Conservation (phyloP, 352 stramenopile species). For the Phytophthora citrophthora region DNA sequence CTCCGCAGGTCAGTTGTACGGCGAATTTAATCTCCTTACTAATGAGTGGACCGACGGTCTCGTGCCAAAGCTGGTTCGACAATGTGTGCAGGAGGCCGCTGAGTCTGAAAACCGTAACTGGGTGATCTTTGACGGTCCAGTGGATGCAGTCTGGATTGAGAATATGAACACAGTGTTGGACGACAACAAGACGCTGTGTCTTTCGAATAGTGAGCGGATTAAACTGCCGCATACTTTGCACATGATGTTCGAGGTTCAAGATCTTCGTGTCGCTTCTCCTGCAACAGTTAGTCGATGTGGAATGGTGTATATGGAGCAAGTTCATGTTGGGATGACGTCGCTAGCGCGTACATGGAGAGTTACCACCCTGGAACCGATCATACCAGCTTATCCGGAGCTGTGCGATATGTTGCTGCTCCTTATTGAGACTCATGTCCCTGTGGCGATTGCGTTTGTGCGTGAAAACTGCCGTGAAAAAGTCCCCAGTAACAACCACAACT, state of each 20-base stretch:
- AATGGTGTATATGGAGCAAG: conserved; percentile 94
- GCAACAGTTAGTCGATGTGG: conserved; percentile 90
- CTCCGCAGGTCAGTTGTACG: conserved; percentile 95
- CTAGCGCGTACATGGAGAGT: conserved; percentile 79
- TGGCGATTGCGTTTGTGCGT: conserved; percentile 88
- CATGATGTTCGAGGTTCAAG: conserved; percentile 95
- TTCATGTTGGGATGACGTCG: conserved; percentile 81
- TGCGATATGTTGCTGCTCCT: conserved; percentile 73
- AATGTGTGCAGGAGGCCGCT: conserved; percentile 81
- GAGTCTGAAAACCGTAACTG: conserved; percentile 90
- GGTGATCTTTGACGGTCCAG: conserved; percentile 91
- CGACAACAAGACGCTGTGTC: conserved; percentile 89
- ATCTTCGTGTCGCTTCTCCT: conserved; percentile 88
- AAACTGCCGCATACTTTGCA: conserved; percentile 87
- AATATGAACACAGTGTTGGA: conserved; percentile 93
- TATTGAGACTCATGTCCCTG: conserved; percentile 84
- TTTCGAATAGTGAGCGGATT: conserved; percentile 90
- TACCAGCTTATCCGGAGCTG: conserved; percentile 57
- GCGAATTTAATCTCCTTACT: conserved; percentile 94
- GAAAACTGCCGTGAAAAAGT: conserved; percentile 91
- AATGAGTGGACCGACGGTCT: conserved; percentile 95
- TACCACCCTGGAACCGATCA: conserved; percentile 74
- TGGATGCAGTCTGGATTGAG: conserved; percentile 94
- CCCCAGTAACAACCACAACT: conserved; percentile 86
- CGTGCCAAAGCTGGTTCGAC: conserved; percentile 93